Conservation (phyloP, 2,329 filamentous ascomycete species). For the Ascochyta rabiei region DNA sequence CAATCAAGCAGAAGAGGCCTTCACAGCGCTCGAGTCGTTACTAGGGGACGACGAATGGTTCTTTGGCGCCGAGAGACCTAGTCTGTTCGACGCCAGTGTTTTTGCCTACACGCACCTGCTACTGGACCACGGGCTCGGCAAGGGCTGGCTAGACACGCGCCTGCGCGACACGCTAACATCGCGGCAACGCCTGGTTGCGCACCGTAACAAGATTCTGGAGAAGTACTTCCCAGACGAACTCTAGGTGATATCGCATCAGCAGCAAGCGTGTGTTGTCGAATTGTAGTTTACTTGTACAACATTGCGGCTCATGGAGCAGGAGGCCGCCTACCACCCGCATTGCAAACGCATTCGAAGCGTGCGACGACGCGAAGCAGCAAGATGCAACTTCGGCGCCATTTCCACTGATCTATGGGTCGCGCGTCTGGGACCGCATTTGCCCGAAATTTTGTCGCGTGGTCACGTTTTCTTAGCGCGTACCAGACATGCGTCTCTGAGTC, state of each 20-base stretch:
- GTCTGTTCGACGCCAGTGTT: slow-evolving; percentile 83
- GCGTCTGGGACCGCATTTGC: slow-evolving; percentile 7
- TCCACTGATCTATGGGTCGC: neutral
- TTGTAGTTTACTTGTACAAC: slow-evolving; percentile 9
- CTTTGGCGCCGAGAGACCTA: slow-evolving; percentile 64
- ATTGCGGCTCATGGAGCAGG: neutral
- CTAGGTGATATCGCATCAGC: neutral
- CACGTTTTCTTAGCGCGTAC: slow-evolving; percentile 18
- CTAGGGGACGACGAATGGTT: slow-evolving; percentile 67
- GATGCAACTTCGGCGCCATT: neutral
- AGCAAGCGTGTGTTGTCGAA: neutral
- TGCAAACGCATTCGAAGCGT: neutral
- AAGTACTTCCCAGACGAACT: slow-evolving; percentile 53
- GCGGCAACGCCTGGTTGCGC: slow-evolving; percentile 68
- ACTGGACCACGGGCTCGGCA: slow-evolving; percentile 64
- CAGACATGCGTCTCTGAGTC: slow-evolving; percentile 38
- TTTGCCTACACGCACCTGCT: slow-evolving; percentile 90
- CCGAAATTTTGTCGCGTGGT: slow-evolving; percentile 9
- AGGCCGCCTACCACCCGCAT: neutral
- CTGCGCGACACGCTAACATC: slow-evolving; percentile 63
- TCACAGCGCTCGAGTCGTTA: slow-evolving; percentile 65
- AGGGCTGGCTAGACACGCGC: slow-evolving; percentile 66
- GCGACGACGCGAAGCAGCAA: no score
- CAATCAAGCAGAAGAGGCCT: slow-evolving; percentile 65
- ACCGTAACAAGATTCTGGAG: slow-evolving; percentile 64